Conservation (phyloP, 805 yeast species). For the Candida xiaguanensis region DNA sequence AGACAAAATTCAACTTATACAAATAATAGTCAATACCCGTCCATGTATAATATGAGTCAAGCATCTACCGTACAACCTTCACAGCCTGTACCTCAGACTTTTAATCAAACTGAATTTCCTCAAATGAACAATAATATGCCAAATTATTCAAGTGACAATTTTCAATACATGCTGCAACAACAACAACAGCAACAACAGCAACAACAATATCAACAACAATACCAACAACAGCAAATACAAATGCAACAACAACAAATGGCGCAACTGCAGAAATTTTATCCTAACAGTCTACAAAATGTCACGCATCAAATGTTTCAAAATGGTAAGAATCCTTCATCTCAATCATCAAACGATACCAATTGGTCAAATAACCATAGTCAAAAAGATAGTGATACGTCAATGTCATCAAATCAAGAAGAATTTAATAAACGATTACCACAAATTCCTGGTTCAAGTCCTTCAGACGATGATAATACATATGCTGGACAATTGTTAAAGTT, state of each 20-base stretch:
- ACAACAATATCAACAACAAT: slow-evolving; percentile 6
- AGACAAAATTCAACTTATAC: slow-evolving; percentile 9
- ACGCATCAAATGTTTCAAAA: slow-evolving; percentile 8
- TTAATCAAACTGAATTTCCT: slow-evolving; percentile 6
- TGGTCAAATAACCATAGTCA: slow-evolving; percentile 28
- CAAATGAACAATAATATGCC: slow-evolving; percentile 4
- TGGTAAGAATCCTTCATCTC: slow-evolving; percentile 21
- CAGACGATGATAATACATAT: slow-evolving; percentile 42
- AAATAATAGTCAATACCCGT: slow-evolving; percentile 4
- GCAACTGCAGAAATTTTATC: slow-evolving; percentile 12
- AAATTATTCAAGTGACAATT: slow-evolving; percentile 16
- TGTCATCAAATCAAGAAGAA: slow-evolving; percentile 27
- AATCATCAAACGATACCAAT: slow-evolving; percentile 40
- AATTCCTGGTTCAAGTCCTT: slow-evolving; percentile 46
- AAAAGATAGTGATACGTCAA: slow-evolving; percentile 40
- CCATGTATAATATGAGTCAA: slow-evolving; percentile 9
- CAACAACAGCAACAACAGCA: slow-evolving; percentile 9
- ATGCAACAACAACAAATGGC: slow-evolving; percentile 19
- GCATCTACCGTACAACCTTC: neutral
- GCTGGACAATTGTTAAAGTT: slow-evolving; percentile 38
- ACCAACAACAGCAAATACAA: slow-evolving; percentile 18
- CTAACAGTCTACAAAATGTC: slow-evolving; percentile 8
- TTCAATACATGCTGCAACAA: slow-evolving; percentile 23
- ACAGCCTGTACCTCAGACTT: slow-evolving; percentile 6
- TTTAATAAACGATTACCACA: slow-evolving; percentile 6